These are phyloP conservation scores for Umbelopsis isabellina DNA, from an alignment of 192 early-diverging fungal genomes.

Conservation along the genomic window DNA sequence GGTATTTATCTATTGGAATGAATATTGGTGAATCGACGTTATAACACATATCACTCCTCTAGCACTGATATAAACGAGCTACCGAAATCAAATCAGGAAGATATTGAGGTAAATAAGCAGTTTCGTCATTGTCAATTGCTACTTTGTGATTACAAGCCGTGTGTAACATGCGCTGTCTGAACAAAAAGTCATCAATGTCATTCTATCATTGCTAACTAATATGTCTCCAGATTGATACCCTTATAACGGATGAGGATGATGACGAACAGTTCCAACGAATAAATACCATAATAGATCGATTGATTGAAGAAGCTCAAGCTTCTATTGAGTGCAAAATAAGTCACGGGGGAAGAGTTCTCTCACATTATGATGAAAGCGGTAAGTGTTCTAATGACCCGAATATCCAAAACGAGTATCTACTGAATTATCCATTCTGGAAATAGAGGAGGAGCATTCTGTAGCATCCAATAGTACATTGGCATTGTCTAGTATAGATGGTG, in stretches of 20 bases:
- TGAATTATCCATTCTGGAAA: not conserved
- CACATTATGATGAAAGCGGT: constrained; percentile 23
- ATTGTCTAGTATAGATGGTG: not conserved
- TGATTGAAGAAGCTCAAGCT: constrained; percentile 37
- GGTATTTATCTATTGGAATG: constrained; percentile 20
- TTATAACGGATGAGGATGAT: constrained; percentile 31
- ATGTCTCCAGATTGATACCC: not conserved
- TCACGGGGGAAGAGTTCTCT: constrained; percentile 31
- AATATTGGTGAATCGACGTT: not conserved
- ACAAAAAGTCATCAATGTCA: not conserved
- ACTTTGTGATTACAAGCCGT: not conserved
- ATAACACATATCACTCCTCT: constrained; percentile 6
- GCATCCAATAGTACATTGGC: not conserved
- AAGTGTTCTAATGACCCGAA: not conserved
- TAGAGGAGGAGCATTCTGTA: not conserved
- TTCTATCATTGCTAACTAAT: not conserved
- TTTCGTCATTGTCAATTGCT: not conserved
- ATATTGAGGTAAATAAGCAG: not conserved
- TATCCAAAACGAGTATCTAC: not conserved
- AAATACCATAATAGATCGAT: constrained; percentile 27
- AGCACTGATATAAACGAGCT: not conserved
- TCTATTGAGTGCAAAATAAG: constrained; percentile 37
- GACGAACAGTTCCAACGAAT: constrained; percentile 35
- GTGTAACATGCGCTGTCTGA: not conserved
- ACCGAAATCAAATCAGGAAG: not conserved